Conservation (phyloP, 1,284 basidiomycete genomes). For the Hypsizygus ulmarius region DNA sequence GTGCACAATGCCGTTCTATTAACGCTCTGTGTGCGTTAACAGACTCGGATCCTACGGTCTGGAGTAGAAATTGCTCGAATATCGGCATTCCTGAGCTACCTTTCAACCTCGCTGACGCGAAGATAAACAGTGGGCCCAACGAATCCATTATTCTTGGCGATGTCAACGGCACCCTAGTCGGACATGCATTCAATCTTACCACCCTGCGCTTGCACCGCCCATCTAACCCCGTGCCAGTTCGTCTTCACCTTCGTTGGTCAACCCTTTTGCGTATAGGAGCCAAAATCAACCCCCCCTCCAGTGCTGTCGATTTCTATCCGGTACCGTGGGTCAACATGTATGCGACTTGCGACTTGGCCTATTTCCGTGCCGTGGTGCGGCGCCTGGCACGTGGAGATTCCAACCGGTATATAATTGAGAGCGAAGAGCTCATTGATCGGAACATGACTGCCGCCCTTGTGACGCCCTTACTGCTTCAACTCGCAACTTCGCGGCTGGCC, state of each 20-base stretch:
- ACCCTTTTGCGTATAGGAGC: too few species aligned
- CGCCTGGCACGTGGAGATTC: background rate
- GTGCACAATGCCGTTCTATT: constrained; percentile 1
- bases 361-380: background rate
- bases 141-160: too few species aligned
- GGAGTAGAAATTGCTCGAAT: constrained; percentile 1
- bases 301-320: too few species aligned
- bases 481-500: background rate
- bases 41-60: too few species aligned
- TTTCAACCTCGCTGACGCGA: background rate
- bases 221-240: too few species aligned
- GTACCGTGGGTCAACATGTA: background rate
- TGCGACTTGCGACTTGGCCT: background rate
- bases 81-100: constrained; percentile 3
- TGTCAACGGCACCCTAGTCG: too few species aligned
- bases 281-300: too few species aligned
- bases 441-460: background rate
- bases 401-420: constrained; percentile 1
- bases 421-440: background rate
- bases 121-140: too few species aligned
- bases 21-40: constrained; percentile 1
- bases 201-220: too few species aligned
- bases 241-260: too few species aligned
- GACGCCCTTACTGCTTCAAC: constrained; percentile 1
- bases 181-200: too few species aligned